Evolutionary conservation across 176 grass and related monocot species (phyloP).

Genomic region (Cymbopogon citratus): DNA sequence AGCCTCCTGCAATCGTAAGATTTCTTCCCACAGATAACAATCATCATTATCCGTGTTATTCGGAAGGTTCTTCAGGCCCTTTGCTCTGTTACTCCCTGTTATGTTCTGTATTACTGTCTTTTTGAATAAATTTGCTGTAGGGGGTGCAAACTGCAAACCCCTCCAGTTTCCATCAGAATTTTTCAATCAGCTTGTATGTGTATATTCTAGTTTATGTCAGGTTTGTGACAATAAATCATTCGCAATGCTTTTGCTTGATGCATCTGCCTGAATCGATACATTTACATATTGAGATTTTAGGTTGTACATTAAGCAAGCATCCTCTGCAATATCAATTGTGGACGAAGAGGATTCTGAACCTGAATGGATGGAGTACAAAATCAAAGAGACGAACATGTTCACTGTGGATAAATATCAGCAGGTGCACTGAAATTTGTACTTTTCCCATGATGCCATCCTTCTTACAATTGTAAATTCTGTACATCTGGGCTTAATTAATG

Average conservation of each 20-base stretch:
- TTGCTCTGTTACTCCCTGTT: too few species aligned
- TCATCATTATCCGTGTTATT: background rate
- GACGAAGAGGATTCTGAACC: conserved; percentile 56
- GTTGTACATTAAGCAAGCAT: conserved; percentile 83
- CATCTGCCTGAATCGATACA: background rate
- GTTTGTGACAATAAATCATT: background rate
- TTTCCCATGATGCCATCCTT: background rate
- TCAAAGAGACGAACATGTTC: conserved; percentile 96
- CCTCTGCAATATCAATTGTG: conserved; percentile 51
- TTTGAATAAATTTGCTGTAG: too few species aligned
- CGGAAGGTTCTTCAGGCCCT: too few species aligned
- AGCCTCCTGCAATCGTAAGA: conserved; percentile 91
- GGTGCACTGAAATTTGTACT: conserved; percentile 38
- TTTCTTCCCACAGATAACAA: background rate
- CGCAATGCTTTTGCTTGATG: background rate
- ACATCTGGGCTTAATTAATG: background rate
- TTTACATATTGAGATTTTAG: conserved; percentile 32
- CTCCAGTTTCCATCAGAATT: too few species aligned
- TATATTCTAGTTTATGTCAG: background rate
- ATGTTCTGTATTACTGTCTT: too few species aligned
- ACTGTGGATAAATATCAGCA: conserved; percentile 96
- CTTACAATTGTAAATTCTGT: background rate
- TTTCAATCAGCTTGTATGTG: background rate
- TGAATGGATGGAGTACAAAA: conserved; percentile 94
- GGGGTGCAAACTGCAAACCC: too few species aligned